Evolutionary conservation across 1,139 yeast genomes (phyloP), one percentile per base, ranked within the genome.

Genomic region (Casaregolazyma lundiana): DNA sequence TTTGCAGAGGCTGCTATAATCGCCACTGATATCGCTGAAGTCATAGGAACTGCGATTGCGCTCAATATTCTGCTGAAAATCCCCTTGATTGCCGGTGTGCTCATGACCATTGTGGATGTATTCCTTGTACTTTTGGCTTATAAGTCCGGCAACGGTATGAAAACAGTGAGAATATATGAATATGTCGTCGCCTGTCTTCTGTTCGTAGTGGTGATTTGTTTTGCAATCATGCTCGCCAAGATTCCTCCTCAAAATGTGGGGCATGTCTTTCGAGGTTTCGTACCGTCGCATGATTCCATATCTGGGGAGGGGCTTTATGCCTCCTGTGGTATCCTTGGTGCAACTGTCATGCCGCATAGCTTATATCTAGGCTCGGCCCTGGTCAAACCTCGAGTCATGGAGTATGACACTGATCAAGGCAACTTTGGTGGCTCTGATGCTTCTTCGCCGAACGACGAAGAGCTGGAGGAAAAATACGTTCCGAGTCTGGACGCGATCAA

Each of bases 11-110:
- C 76, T 58, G 94, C 95, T 26, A 85, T 86, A 50, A 77, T 86
- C 44, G 88, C 95, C 1, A 86, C 95, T 0, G 95, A 86, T 69
- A 74, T 86, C 7, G 94, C 95, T 2, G 95, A 86, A 60, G 95
- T 86, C 29, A 84, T 86, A 47, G 95, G 95, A 57, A 78, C 88
- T n/a, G 94, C 95, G 3, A 80, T 86, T 56, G 92, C 95, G 0
- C 68, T 86, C 50, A 84, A 86, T 59, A 80, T 86, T 46, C 69
- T 86, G 50, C 57, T 84, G 39, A 73, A 73, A 44, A 71, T 86
- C 13, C 95, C 95, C 0, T 68, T 86, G 32, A 82, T 89, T 7
- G 92, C 90, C 0, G 95, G 95, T 48, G 88, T 85, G 6, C 78
- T 73, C 8, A 71, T 85, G 41, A 84, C 95, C 2, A 75, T 83